Evolutionary conservation across 768 basidiomycete species (phyloP), one percentile per base, ranked within the genome.

Genomic region (Tricholoma furcatifolium): DNA sequence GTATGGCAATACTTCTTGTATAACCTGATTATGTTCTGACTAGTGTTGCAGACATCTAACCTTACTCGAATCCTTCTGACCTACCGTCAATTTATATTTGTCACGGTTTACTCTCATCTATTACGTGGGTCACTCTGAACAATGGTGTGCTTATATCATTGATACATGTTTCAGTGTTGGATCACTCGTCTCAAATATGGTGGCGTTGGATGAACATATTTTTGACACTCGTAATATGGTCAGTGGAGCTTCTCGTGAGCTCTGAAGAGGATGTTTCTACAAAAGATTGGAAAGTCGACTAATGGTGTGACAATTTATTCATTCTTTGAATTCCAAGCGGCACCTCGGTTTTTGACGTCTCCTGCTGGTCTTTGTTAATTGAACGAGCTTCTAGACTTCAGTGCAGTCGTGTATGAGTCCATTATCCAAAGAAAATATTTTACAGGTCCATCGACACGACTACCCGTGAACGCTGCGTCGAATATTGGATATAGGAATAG

Each of bases 191-290:
- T n/a, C 91, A 93, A 64, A 82, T 92, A 44, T 93, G 91, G 91
- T 93, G 91, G 88, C 80, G 91, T 56, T 93, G 91, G 91, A 85
- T 87, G 75, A 90, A 91, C 63, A 85, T 93, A 31, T 90, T 92
- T 72, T 87, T 93, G 68, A 92, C 89, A 4, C 76, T 93, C 24
- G 74, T 85, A 21, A 79, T 92, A 38, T 93, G 92, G 91, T 83
- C 87, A 10, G 73, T 93, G 20, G 91, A 93, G 68, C 76, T 93
- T 43, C 67, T 88, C 27, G 88, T 93, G 50, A 84, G 85, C 70
- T 80, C 80, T n/a, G 88, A 84, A 43, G 87, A 88, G 45, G 88
- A 89, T 59, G 71, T 66, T 27, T 68, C 69, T 20, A 76, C 80
- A 53, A 83, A 85, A 61, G 79, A 84, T 63, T 91, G 89, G 88